phyloP scores from a whole-genome alignment of 225 moss, liverwort and hornwort species.

The Physcomitrellopsis africana region DNA sequence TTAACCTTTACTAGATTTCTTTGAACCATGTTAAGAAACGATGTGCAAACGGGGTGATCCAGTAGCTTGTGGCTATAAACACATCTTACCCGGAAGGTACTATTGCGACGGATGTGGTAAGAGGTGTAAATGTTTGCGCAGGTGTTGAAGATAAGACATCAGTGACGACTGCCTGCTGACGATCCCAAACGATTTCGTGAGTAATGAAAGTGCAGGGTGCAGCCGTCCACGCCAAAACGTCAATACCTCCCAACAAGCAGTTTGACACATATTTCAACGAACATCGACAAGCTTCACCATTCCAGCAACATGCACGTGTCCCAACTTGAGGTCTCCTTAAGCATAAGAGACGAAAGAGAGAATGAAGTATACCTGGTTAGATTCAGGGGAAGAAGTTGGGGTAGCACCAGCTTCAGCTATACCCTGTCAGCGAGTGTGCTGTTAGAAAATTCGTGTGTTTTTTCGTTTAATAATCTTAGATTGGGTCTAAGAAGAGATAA shows the following conservation, averaged over 20 bases:
- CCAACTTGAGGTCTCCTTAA: background rate
- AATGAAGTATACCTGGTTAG: constrained; percentile 34
- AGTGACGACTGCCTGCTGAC: too few relatives aligned
- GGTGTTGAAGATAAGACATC: too few relatives aligned
- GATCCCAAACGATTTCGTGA: too few relatives aligned
- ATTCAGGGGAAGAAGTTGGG: constrained; percentile 48
- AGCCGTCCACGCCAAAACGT: too few relatives aligned
- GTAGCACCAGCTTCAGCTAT: constrained; percentile 20
- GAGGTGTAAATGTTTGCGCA: too few relatives aligned
- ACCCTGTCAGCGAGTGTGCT: background rate
- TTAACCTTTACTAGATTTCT: too few relatives aligned
- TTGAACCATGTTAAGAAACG: too few relatives aligned
- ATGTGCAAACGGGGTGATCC: background rate
- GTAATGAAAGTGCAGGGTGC: too few relatives aligned
- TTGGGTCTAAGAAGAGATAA: background rate
- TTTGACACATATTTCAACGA: too few relatives aligned
- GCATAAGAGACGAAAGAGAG: background rate
- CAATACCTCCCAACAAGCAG: background rate
- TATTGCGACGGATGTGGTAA: too few relatives aligned
- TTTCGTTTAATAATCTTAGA: background rate
- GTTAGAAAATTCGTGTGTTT: background rate
- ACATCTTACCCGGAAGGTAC: too few relatives aligned
- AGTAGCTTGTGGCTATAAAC: background rate
- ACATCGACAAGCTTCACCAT: too few relatives aligned
- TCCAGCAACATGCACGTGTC: background rate